Base-by-base conservation (phyloP, 106 monocot genomes). In the Platanthera zijinensis region DNA sequence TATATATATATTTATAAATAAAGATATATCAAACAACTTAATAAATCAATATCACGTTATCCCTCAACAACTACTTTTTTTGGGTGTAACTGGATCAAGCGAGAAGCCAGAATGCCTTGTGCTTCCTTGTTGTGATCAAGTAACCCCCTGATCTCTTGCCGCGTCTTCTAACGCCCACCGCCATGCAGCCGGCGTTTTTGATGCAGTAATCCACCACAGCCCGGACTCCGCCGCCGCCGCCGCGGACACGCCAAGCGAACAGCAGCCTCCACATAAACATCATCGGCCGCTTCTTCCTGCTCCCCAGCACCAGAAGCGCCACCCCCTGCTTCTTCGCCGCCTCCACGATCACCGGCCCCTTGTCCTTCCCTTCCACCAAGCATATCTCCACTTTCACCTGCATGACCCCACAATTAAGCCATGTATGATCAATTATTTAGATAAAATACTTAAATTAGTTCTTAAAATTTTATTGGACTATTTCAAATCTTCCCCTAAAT, bases 31-130 rank as follows among this genome's bases (percentile, higher is more conserved):
- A 39, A 39, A 39, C 39, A 39, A 39, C 2, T 39, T 39, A 32
- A 32, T 32, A 39, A 39, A 25, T 25, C 25, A 25, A 25, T 25
- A 25, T 25, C 25, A 25, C 25, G 25, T 25, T 25, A 1, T 39
- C 3, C 39, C 39, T 39, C 39, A 39, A 39, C 39, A 3, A 3
- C 39, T 39, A 39, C 39, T 39, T 39, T 39, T 39, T 39, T 39
- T 39, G 39, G 39, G 39, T 3, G 39, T 39, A 1, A 39, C 3
- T 39, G 39, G 39, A 71, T 71, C 48, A 87, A 22, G 87, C 87
- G 4, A 87, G 51, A 52, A 87, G 83, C 87, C 87, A 87, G 74
- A 87, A 87, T 48, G 84, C 83, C 52, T 82, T 87, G 56, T 87
- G 87, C 45, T 52, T 63, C 51, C 74, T 81, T 13, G 72, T 84